These are phyloP conservation scores for Ceriops zippeliana DNA, from an alignment of 345 rosid species.

Conservation along the genomic window DNA sequence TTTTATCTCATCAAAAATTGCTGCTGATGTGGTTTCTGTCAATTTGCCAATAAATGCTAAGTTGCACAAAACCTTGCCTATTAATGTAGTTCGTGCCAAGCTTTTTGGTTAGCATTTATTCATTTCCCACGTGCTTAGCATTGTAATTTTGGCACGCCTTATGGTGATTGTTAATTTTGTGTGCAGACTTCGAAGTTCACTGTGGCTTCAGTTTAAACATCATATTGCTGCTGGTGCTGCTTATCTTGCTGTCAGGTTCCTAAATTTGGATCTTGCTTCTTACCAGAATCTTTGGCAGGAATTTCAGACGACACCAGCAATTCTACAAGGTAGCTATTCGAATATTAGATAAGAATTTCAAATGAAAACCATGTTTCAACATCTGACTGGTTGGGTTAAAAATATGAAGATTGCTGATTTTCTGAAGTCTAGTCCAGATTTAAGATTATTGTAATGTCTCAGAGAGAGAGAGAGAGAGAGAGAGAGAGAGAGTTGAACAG, in stretches of 20 bases:
- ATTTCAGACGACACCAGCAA: constrained; percentile 58
- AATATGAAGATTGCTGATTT: too few relatives aligned
- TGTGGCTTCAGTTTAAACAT: constrained; percentile 77
- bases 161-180: constrained; percentile 12
- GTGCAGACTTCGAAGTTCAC: constrained; percentile 72
- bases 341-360: too few relatives aligned
- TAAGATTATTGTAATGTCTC: too few relatives aligned
- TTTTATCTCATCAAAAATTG: not conserved
- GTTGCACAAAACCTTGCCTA: constrained; percentile 22
- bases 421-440: too few relatives aligned
- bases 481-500: too few relatives aligned
- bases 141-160: not conserved
- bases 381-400: too few relatives aligned
- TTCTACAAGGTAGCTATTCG: constrained; percentile 52
- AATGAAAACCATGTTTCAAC: not conserved
- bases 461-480: too few relatives aligned
- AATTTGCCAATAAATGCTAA: constrained; percentile 26
- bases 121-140: not conserved
- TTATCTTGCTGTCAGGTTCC: constrained; percentile 60
- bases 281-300: constrained; percentile 65
- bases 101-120: constrained; percentile 28
- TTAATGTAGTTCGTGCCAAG: constrained; percentile 4
- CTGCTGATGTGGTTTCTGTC: constrained; percentile 19
- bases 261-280: constrained; percentile 51
- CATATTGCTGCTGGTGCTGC: constrained; percentile 88